Conservation (phyloP, 2,329 filamentous ascomycete genomes). For the Tolypocladium ovalisporum region DNA sequence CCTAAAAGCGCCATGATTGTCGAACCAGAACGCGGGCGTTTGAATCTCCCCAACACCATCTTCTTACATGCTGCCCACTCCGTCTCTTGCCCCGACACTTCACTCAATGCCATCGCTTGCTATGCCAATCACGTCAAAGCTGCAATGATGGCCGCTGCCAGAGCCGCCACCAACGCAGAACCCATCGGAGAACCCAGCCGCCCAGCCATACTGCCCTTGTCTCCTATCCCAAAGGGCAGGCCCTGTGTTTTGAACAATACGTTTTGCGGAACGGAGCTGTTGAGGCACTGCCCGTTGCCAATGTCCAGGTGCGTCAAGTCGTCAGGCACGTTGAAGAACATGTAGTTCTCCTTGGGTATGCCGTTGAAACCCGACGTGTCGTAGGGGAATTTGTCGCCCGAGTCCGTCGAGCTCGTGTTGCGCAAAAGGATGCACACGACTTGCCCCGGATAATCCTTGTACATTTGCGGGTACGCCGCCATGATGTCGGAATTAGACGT, state of each 20-base stretch:
- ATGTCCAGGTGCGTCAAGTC: constrained; percentile 59
- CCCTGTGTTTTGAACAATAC: constrained; percentile 60
- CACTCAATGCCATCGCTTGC: neutral
- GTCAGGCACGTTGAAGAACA: constrained; percentile 69
- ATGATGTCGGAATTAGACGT: constrained; percentile 70
- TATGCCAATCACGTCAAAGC: constrained; percentile 9
- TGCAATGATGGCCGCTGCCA: constrained; percentile 9
- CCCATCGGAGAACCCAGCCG: constrained; percentile 9
- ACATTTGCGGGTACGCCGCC: constrained; percentile 51
- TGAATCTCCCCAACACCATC: neutral
- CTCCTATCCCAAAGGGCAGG: constrained; percentile 34
- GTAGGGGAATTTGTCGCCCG: constrained; percentile 60
- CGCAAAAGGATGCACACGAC: constrained; percentile 70
- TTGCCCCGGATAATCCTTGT: constrained; percentile 54
- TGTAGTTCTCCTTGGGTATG: constrained; percentile 56
- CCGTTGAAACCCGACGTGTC: constrained; percentile 61
- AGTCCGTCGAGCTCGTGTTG: constrained; percentile 62
- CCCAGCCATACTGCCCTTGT: constrained; percentile 18
- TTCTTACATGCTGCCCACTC: neutral
- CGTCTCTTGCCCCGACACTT: neutral
- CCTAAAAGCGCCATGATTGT: neutral
- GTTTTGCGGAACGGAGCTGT: constrained; percentile 54
- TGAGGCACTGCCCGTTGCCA: constrained; percentile 56
- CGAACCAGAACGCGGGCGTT: neutral
- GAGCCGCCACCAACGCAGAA: constrained; percentile 8